Base-by-base conservation (phyloP, 1,284 basidiomycete genomes). In the Irpex sp. region DNA sequence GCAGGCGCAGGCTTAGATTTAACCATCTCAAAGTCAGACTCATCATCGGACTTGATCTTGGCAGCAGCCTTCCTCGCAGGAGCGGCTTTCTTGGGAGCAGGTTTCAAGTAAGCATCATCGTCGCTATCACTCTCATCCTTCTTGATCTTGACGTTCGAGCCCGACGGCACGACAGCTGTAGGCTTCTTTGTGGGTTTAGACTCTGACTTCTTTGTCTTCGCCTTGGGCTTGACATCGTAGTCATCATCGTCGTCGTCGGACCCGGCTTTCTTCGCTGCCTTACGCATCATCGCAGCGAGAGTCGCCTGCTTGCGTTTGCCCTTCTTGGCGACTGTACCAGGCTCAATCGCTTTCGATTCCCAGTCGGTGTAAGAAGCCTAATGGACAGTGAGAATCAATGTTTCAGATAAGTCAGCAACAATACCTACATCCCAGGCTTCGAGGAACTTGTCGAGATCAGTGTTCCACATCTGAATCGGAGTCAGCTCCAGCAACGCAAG, bases 381-480 rank as follows among this genome's bases (percentile, higher is more conserved):
- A 58, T 71, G 64, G 36, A 64, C 69, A 5, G 63, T n/a, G 43
- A 53, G 56, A 39, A 47, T 47, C 3, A 58, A 65, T 7, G 58
- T 31, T n/a, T 33, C 8, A 55, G 58, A 59, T 31, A 56, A 57
- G 49, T 9, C 31, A 9, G 5, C 13, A 43, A 13, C 5, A n/a
- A 26, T 53, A 78, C 89, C 67, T 65, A 92, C 94, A 76, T 93
- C 85, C 94, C 95, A 98, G 70, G 92, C 88, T 49, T 78, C 82
- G 49, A 95, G 74, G 82, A 99, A 97, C 33, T 75, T 77, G 70
- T 96, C 92, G 26, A 99, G 81, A 71, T 99, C 97, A 11, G 83
- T 81, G 71, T 93, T 92, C 97, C 97, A 99, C 66, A 99, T 81
- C 68, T 93, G 86, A 67, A 88, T 87, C 0, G 95, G 93, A 1